Evolutionary conservation across 2,329 filamentous ascomycete genomes (phyloP).

Genomic region (Triangularia verruculosa): DNA sequence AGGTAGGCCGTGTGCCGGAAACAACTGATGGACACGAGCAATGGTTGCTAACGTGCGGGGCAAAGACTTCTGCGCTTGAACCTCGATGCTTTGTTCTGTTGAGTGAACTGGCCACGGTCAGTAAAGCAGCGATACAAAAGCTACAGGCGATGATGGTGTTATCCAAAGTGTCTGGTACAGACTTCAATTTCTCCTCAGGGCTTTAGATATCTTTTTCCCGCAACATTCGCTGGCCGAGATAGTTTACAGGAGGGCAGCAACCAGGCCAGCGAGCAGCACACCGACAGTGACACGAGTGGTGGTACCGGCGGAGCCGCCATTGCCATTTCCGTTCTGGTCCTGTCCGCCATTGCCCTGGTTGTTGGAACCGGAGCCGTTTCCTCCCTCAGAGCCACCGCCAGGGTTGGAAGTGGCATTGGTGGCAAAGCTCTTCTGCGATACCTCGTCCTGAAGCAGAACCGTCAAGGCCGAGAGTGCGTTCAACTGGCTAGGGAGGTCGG

Average conservation of each 20-base stretch:
- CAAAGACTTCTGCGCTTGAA: too few relatives aligned
- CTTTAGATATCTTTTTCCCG: background rate
- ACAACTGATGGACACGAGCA: too few relatives aligned
- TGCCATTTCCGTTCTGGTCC: background rate
- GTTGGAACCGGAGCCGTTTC: background rate
- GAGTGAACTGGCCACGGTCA: background rate
- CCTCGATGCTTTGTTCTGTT: too few relatives aligned
- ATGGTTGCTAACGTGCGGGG: too few relatives aligned
- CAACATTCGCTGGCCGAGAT: background rate
- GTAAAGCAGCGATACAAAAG: background rate
- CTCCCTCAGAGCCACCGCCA: background rate
- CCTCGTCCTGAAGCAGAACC: conserved; percentile 33
- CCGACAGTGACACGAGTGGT: conserved; percentile 1
- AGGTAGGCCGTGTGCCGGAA: too few relatives aligned
- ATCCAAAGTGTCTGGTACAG: background rate
- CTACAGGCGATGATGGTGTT: background rate
- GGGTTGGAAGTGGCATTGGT: background rate
- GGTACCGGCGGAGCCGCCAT: conserved; percentile 1
- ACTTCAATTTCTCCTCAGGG: background rate
- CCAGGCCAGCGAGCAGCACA: conserved; percentile 10
- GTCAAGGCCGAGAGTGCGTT: conserved; percentile 47
- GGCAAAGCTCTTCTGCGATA: background rate
- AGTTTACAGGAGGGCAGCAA: conserved; percentile 7
- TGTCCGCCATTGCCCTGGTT: background rate
- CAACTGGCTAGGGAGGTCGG: conserved; percentile 46